Percentiles rank a stretch among this genome's conserved stretches.
Conservation (phyloP, 2,329 filamentous ascomycete genomes). For the Apiospora arundinis region DNA sequence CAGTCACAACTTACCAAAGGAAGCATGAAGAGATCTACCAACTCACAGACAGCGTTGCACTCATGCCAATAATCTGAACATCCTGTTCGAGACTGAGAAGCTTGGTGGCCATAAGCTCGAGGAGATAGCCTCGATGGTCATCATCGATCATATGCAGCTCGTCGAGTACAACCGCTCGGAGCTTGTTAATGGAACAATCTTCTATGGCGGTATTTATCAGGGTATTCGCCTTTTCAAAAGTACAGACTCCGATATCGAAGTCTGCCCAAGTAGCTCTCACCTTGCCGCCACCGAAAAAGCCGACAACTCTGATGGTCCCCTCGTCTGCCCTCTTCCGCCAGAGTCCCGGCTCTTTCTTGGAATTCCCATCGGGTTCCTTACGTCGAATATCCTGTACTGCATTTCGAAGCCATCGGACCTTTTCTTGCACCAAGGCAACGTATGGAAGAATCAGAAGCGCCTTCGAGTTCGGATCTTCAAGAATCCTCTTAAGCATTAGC, state of each 20-base stretch:
- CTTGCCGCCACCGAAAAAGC: constrained; percentile 78
- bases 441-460: constrained; percentile 78
- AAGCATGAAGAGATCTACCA: background rate
- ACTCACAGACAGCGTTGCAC: constrained; percentile 74
- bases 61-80: constrained; percentile 80
- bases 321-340: constrained; percentile 64
- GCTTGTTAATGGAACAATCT: constrained; percentile 67
- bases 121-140: constrained; percentile 74
- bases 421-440: constrained; percentile 81
- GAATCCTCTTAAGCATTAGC: constrained; percentile 73
- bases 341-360: constrained; percentile 45
- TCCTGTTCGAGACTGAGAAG: constrained; percentile 70
- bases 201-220: constrained; percentile 77
- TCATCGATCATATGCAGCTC: constrained; percentile 86
- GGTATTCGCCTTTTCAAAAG: constrained; percentile 82
- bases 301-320: constrained; percentile 68
- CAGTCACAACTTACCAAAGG: background rate
- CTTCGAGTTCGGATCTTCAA: constrained; percentile 69
- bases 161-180: constrained; percentile 74
- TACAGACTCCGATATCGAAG: constrained; percentile 80
- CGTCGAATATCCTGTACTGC: constrained; percentile 66
- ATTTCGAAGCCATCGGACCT: constrained; percentile 74
- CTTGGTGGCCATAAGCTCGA: constrained; percentile 78
- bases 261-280: constrained; percentile 72
- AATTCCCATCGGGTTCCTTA: constrained; percentile 41